Evolutionary conservation across 169 alveolate species (phyloP), one percentile per base, ranked within the genome.

Genomic region (Ichthyophthirius multifiliis): DNA sequence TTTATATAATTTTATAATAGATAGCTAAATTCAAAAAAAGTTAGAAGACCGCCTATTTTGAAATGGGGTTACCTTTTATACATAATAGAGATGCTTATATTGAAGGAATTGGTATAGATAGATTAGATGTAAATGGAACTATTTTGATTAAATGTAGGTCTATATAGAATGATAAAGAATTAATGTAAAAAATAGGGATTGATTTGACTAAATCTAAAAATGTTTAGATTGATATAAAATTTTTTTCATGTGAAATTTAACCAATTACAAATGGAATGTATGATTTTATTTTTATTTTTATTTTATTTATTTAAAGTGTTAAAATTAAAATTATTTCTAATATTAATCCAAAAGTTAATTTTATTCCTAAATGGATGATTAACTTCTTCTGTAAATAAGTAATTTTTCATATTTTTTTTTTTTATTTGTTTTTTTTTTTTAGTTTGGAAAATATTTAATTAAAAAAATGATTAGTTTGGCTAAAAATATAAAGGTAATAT

Each of bases 321-420:
- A 35, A 32, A 41, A 65, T 78, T 39, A 78, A 65, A 43, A 31
- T 73, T 16, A 43, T 78, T 65, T 37, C 74, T 15, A 65, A 65
- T 65, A 39, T 78, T 5, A 78, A 78, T 65, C 77, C 84, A 23
- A 65, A 78, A 78, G 48, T 78, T 43, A 65, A 43, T 30, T 78
- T 65, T 55, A 55, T 78, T 3, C 79, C 77, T 30, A 63, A 78
- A 45, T 41, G 43, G 16, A 37, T 78, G 77, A n/a, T 78, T 16
- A 65, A 78, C 44, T 78, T 78, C 30, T 45, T 43, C 32, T 48
- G 55, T 3, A 78, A 44, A 44, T 43, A 78, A 23, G 43, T 78
- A n/a, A 75, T 27, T 43, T 10, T 78, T 63, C 39, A 43, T 77
- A 44, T 30, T 39, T 39, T 47, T 47, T 0, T 0, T 31, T 3